These are phyloP conservation scores for Metarhizium sp. DNA, from an alignment of 2,329 filamentous ascomycete species.

Conservation along the genomic window DNA sequence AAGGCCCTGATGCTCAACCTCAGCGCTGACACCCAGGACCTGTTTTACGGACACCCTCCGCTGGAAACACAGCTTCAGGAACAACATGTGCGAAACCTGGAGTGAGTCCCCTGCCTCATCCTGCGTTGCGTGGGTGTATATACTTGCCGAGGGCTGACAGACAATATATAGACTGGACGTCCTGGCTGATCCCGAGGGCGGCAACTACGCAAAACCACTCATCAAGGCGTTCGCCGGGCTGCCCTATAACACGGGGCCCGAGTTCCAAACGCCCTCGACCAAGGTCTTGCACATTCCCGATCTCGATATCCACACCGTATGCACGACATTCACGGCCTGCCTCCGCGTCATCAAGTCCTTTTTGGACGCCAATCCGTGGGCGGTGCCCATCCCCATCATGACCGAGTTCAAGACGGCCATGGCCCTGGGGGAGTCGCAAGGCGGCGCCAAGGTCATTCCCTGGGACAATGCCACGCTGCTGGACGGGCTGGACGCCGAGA, in stretches of 20 bases:
- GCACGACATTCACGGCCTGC: constrained; percentile 35
- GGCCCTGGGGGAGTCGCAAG: constrained; percentile 8
- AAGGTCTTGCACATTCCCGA: constrained; percentile 44
- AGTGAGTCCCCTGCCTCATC: constrained; percentile 14
- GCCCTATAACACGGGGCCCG: constrained; percentile 26
- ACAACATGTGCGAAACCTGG: constrained; percentile 35
- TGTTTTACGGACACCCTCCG: constrained; percentile 37
- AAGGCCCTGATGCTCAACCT: constrained; percentile 28
- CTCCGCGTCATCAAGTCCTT: constrained; percentile 32
- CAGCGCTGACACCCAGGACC: constrained; percentile 26
- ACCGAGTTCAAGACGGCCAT: constrained; percentile 36
- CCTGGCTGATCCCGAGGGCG: constrained; percentile 37
- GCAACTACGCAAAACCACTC: constrained; percentile 34
- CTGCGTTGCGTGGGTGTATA: no score
- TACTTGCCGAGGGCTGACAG: no score
- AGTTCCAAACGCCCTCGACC: constrained; percentile 30
- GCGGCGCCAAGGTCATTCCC: constrained; percentile 27
- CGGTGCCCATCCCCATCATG: constrained; percentile 39
- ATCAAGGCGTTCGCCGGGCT: constrained; percentile 30
- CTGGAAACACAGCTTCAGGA: constrained; percentile 34
- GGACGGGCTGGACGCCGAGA: constrained; percentile 35
- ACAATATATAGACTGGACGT: constrained; percentile 25
- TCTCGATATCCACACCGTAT: constrained; percentile 34
- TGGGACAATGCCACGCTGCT: constrained; percentile 33
- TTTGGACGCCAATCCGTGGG: constrained; percentile 30